Evolutionary conservation across 179 eudicot genomes (phyloP).

Genomic region (Carnegiea gigantea): DNA sequence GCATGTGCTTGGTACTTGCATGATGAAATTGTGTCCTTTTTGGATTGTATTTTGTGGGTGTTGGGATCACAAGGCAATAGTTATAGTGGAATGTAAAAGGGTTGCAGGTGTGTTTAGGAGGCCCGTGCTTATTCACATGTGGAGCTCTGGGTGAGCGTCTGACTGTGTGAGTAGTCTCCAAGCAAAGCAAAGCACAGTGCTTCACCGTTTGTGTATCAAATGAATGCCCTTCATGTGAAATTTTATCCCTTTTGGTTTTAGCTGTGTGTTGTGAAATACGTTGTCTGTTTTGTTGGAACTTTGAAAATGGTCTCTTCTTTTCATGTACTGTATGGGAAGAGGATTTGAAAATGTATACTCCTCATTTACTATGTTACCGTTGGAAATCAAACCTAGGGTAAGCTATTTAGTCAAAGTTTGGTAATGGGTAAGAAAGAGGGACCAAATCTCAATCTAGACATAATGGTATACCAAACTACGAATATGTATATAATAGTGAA

Average conservation of each 20-base stretch:
- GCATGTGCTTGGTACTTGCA: background rate
- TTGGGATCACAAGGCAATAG: constrained; percentile 27
- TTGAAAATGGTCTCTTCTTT: background rate
- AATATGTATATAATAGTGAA: too few species aligned
- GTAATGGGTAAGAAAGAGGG: background rate
- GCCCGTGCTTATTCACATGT: constrained; percentile 32
- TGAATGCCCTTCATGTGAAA: constrained; percentile 3
- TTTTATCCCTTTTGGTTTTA: background rate
- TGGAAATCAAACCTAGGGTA: background rate
- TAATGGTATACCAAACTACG: background rate
- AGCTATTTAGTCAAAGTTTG: background rate
- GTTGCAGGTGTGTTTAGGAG: background rate
- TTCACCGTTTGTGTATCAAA: background rate
- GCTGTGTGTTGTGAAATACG: background rate
- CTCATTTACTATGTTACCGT: background rate
- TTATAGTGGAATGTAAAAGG: constrained; percentile 13
- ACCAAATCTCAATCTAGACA: background rate
- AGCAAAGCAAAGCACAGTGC: background rate
- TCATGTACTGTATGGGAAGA: background rate
- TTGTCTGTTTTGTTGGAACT: background rate
- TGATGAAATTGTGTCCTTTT: background rate
- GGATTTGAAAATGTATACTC: background rate
- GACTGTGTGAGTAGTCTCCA: background rate
- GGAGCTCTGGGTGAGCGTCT: background rate
- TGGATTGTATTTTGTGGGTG: background rate